Percentiles rank a stretch among this genome's conserved stretches.
These are phyloP conservation scores for Phytopythium chamaehyphon DNA, from an alignment of 352 stramenopile genomes.

Conservation along the genomic window DNA sequence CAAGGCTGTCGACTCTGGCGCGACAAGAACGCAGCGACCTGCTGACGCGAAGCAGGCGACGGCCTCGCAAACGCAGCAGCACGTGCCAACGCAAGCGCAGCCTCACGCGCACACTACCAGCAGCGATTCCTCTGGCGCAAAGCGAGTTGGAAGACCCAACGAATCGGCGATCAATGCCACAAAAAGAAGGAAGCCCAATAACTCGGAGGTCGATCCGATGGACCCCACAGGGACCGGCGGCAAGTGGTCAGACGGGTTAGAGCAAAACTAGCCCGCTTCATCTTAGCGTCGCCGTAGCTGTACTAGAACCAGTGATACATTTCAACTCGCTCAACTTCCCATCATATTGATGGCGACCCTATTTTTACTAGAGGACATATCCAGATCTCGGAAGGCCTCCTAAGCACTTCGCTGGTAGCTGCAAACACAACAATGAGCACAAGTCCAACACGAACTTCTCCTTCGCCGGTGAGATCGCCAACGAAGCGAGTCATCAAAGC, in stretches of 20 bases:
- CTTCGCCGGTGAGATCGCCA: neutral
- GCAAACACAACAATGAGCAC: neutral
- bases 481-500: conserved; percentile 32
- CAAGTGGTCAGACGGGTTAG: conserved; percentile 21
- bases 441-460: neutral
- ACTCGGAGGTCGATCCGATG: conserved; percentile 13
- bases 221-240: conserved; percentile 16
- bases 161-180: neutral
- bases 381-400: no score
- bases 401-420: no score
- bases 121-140: no score
- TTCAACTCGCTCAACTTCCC: neutral
- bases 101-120: no score
- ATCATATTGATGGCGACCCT: no score
- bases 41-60: neutral
- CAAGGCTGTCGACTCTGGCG: conserved; percentile 2
- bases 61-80: neutral
- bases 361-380: no score
- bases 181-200: conserved; percentile 1
- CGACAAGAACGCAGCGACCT: neutral
- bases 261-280: neutral
- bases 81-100: neutral
- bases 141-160: neutral
- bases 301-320: neutral
- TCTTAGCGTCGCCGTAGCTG: no score